Percentiles rank a stretch among this genome's conserved stretches.
phyloP scores from a whole-genome alignment of 768 basidiomycete species.

The Tephrocybe rancida region DNA sequence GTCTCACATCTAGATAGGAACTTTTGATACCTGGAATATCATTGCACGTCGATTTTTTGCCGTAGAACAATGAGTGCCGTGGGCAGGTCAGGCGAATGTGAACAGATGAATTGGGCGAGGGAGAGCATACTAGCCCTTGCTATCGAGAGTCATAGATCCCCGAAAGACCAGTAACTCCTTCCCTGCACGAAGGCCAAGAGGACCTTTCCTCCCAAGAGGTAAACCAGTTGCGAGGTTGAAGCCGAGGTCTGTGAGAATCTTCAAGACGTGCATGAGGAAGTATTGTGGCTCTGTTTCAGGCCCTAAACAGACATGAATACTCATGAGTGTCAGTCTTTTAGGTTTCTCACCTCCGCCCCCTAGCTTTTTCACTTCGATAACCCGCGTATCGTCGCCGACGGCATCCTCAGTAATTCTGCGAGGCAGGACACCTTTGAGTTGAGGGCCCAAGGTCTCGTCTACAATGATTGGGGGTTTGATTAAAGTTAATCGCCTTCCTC shows the following conservation, averaged over 20 bases:
- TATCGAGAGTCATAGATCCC: conserved; percentile 27
- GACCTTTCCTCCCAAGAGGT: conserved; percentile 53
- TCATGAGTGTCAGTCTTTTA: neutral
- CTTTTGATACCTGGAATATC: neutral
- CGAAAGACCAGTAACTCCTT: conserved; percentile 72
- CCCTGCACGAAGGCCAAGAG: conserved; percentile 43
- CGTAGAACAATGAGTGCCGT: no score
- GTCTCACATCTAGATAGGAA: no score
- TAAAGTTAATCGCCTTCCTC: conserved; percentile 56
- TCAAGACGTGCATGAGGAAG: conserved; percentile 65
- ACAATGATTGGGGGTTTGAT: conserved; percentile 46
- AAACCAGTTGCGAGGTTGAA: conserved; percentile 70
- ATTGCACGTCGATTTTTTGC: no score
- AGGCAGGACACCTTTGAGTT: conserved; percentile 38
- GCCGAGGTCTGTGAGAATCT: conserved; percentile 55
- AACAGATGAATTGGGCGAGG: no score
- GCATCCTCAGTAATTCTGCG: conserved; percentile 40
- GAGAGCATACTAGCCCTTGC: neutral
- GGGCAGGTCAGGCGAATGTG: no score
- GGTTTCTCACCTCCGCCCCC: conserved; percentile 31
- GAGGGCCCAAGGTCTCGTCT: conserved; percentile 40
- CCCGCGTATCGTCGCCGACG: conserved; percentile 52
- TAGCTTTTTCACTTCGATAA: conserved; percentile 55
- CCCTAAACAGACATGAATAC: conserved; percentile 25
- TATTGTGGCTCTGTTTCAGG: conserved; percentile 50